phyloP scores from a whole-genome alignment of 306 rosid genomes.

The Vigna hirtella region DNA sequence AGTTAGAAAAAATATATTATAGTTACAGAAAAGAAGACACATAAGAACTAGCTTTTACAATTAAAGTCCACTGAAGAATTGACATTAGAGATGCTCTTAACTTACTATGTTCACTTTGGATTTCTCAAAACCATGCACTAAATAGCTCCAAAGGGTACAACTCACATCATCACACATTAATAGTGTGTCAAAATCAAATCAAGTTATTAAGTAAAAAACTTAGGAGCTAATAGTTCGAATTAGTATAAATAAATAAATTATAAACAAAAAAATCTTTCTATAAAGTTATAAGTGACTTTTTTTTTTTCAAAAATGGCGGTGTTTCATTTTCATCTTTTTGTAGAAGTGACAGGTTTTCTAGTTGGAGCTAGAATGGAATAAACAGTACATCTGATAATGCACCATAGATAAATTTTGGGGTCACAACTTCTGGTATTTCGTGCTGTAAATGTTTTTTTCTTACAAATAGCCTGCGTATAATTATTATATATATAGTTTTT shows the following conservation, averaged over 20 bases:
- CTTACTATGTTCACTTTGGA: too few relatives aligned
- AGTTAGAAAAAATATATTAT: too few relatives aligned
- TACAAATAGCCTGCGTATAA: too few relatives aligned
- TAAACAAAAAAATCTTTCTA: not conserved
- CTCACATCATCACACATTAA: too few relatives aligned
- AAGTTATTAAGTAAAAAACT: not conserved
- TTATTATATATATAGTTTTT: too few relatives aligned
- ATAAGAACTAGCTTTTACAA: too few relatives aligned
- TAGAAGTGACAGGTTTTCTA: not conserved
- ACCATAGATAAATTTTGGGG: not conserved
- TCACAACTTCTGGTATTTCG: too few relatives aligned
- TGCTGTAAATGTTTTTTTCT: too few relatives aligned
- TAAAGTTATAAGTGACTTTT: not conserved
- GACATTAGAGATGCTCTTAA: too few relatives aligned
- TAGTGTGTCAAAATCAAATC: not conserved
- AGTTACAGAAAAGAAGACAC: too few relatives aligned
- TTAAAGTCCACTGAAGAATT: too few relatives aligned
- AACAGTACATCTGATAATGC: not conserved
- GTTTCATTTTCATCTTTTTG: conserved; percentile 10
- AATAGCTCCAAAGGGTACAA: not conserved
- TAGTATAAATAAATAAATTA: not conserved
- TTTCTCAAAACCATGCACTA: too few relatives aligned
- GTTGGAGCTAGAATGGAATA: not conserved
- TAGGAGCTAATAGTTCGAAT: not conserved
- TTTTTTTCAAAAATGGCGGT: not conserved